Percentiles rank a stretch among this genome's conserved stretches.
Conservation (phyloP, 1,284 basidiomycete species). For the Cutaneotrichosporon curvatum region DNA sequence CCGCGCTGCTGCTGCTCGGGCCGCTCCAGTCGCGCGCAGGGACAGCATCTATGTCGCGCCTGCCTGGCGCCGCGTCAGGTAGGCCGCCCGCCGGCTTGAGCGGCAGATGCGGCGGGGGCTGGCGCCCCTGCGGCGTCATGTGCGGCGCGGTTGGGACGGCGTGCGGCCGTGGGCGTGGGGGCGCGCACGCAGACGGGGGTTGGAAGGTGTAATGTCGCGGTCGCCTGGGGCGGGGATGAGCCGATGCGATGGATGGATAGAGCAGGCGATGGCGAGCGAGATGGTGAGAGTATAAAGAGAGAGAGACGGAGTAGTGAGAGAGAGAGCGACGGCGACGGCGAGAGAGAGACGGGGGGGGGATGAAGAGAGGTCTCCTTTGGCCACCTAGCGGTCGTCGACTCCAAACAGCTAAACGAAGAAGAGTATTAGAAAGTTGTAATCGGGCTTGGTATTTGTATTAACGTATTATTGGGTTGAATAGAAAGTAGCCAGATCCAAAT, state of each 20-base stretch:
- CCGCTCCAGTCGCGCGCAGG: constrained; percentile 8
- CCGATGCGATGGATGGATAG: background rate
- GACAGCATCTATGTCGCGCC: constrained; percentile 15
- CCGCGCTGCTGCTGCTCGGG: background rate
- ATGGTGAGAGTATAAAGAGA: too few relatives aligned
- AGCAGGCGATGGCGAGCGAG: background rate
- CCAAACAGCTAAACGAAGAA: too few relatives aligned
- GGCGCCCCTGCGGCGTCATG: constrained; percentile 21
- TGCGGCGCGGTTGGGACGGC: background rate
- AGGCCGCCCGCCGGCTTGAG: constrained; percentile 17
- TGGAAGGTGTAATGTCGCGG: background rate
- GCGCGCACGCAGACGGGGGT: background rate
- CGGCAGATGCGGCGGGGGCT: constrained; percentile 19
- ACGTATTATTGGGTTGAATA: too few relatives aligned
- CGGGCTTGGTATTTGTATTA: too few relatives aligned
- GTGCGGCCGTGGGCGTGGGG: background rate
- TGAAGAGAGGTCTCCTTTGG: too few relatives aligned
- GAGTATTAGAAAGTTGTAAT: too few relatives aligned
- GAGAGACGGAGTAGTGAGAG: too few relatives aligned
- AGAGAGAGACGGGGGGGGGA: too few relatives aligned
- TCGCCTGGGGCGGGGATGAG: background rate
- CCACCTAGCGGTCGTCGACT: too few relatives aligned
- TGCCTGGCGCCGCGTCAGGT: constrained; percentile 7
- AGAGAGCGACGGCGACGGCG: too few relatives aligned
- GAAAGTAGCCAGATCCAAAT: too few relatives aligned